These are phyloP conservation scores for Pythium myriotylum DNA, from an alignment of 352 stramenopile species.

Conservation along the genomic window DNA sequence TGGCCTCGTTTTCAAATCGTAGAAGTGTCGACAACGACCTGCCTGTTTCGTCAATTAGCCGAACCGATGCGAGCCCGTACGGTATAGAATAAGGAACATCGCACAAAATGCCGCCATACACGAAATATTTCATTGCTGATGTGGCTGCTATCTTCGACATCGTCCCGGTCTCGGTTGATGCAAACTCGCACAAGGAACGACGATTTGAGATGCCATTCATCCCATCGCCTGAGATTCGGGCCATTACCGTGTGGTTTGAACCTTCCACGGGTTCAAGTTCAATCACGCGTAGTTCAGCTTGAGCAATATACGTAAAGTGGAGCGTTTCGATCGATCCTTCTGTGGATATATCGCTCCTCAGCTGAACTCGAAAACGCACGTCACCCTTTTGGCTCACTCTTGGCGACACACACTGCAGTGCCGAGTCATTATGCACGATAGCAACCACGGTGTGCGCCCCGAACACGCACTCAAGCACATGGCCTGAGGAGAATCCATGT, in stretches of 20 bases:
- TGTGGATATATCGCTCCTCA: not conserved
- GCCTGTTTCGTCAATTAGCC: not conserved
- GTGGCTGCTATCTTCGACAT: too few species aligned
- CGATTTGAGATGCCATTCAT: too few species aligned
- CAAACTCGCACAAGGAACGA: too few species aligned
- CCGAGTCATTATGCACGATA: slow-evolving; percentile 18
- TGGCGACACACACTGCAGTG: slow-evolving; percentile 11
- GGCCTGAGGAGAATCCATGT: slow-evolving; percentile 14
- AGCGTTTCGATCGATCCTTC: slow-evolving; percentile 6
- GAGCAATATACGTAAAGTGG: not conserved
- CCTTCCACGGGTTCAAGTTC: too few species aligned
- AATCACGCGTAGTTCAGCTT: too few species aligned
- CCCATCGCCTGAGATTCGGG: too few species aligned
- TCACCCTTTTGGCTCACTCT: not conserved
- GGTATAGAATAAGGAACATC: slow-evolving; percentile 10
- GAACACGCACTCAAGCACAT: slow-evolving; percentile 30
- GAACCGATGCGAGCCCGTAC: slow-evolving; percentile 1
- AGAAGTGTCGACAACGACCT: not conserved
- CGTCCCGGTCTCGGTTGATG: too few species aligned
- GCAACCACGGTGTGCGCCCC: slow-evolving; percentile 14
- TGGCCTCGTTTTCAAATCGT: slow-evolving; percentile 7
- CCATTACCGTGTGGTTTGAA: too few species aligned
- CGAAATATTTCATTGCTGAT: too few species aligned
- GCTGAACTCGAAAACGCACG: slow-evolving; percentile 10
- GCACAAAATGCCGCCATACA: not conserved